Percentiles rank a stretch among this genome's conserved stretches.
phyloP scores from a whole-genome alignment of 140 eudicot species.

The Senecio squalidus region DNA sequence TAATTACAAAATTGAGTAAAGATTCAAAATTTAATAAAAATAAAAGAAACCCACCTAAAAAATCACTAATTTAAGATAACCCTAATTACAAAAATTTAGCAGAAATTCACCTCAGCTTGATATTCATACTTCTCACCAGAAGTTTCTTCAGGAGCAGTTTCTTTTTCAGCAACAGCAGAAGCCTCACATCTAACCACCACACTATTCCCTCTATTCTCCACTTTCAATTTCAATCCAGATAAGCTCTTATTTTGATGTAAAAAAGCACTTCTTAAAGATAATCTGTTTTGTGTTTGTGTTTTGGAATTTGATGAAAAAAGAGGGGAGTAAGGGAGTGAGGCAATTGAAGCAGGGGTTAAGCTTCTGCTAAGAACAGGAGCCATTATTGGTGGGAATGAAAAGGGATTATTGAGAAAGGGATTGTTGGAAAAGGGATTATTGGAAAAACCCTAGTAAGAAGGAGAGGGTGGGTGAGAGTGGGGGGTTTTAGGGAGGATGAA shows the following conservation, averaged over 20 bases:
- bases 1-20: no score
- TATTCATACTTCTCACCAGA: constrained; percentile 76
- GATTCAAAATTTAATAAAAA: neutral
- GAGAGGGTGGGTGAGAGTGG: neutral
- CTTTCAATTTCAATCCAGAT: constrained; percentile 54
- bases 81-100: no score
- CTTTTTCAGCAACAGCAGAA: constrained; percentile 78
- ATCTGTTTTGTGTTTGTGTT: constrained; percentile 20
- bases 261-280: constrained; percentile 42
- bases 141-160: constrained; percentile 52
- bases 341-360: constrained; percentile 52
- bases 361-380: constrained; percentile 81
- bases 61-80: no score
- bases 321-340: constrained; percentile 42
- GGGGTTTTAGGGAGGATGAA: constrained; percentile 53
- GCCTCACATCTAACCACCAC: constrained; percentile 79
- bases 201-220: constrained; percentile 41
- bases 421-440: neutral
- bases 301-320: constrained; percentile 33
- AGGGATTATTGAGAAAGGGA: constrained; percentile 7
- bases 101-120: constrained; percentile 88
- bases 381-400: constrained; percentile 19
- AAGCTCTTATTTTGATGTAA: constrained; percentile 38
- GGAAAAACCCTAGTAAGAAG: constrained; percentile 34
- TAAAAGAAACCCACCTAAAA: no score